These are phyloP conservation scores for Tripidium arundinaceum DNA, from an alignment of 202 grass and related monocot species.

Conservation along the genomic window DNA sequence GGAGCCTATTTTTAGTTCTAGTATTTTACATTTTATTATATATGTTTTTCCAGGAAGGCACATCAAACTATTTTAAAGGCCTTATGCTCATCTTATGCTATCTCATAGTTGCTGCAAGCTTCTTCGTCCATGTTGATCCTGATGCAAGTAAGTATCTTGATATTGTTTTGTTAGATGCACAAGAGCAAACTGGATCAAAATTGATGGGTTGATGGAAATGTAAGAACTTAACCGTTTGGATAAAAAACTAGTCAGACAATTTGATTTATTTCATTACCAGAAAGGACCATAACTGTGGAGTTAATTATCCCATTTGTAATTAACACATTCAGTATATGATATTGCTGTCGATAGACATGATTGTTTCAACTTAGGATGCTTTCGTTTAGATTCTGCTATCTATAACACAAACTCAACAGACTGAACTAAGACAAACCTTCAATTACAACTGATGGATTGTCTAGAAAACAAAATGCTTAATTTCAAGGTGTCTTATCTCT, in stretches of 20 bases:
- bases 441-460: not conserved
- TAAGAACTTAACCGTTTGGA: not conserved
- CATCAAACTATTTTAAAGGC: constrained; percentile 92
- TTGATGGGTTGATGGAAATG: constrained; percentile 12
- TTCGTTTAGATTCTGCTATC: not conserved
- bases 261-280: constrained; percentile 14
- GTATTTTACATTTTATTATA: constrained; percentile 22
- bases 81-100: constrained; percentile 92
- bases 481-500: constrained; percentile 7
- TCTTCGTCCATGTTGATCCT: constrained; percentile 90
- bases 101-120: constrained; percentile 88
- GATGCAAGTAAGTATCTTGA: constrained; percentile 45
- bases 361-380: not conserved
- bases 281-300: not conserved
- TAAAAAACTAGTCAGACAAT: not conserved
- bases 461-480: not conserved
- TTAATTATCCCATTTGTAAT: not conserved
- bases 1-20: not conserved
- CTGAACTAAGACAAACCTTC: not conserved
- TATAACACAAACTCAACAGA: not conserved
- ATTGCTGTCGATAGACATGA: not conserved
- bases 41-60: constrained; percentile 69
- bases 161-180: constrained; percentile 12
- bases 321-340: not conserved
- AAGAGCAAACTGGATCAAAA: constrained; percentile 9